phyloP scores from a whole-genome alignment of 1,139 yeast genomes.

The Zygoascus meyerae region DNA sequence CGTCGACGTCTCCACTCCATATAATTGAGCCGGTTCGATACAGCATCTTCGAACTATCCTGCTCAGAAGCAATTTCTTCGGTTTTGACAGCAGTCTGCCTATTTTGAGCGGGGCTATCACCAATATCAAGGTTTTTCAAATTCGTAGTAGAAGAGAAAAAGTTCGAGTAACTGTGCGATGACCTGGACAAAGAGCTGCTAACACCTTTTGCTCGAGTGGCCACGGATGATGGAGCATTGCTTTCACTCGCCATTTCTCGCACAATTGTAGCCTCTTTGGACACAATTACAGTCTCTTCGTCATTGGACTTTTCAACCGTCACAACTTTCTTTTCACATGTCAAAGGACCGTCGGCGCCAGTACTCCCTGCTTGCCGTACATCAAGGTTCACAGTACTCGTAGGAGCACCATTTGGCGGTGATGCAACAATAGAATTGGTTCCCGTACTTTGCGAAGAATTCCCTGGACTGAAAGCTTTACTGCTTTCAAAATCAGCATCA shows the following conservation, averaged over 20 bases:
- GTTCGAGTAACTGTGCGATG: slow-evolving; percentile 8
- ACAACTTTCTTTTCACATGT: no score
- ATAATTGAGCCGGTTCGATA: slow-evolving; percentile 26
- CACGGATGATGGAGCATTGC: no score
- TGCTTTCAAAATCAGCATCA: no score
- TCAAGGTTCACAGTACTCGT: neutral
- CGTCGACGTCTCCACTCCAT: slow-evolving; percentile 17
- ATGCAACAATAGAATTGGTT: no score
- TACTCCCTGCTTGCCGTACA: neutral
- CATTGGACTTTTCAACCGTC: no score
- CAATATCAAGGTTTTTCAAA: slow-evolving; percentile 2
- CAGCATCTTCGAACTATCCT: slow-evolving; percentile 14
- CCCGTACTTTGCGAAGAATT: no score
- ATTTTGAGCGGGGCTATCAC: neutral
- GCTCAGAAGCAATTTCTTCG: neutral
- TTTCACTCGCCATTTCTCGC: no score
- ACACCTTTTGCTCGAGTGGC: no score
- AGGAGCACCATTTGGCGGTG: neutral
- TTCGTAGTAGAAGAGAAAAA: slow-evolving; percentile 8
- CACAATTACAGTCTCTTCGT: no score
- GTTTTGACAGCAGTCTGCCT: neutral
- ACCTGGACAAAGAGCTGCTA: neutral
- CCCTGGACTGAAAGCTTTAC: no score
- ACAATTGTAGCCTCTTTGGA: no score
- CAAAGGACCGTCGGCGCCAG: no score